These are phyloP conservation scores for Leptographium procerum DNA, from an alignment of 2,329 filamentous ascomycete genomes.

Conservation along the genomic window DNA sequence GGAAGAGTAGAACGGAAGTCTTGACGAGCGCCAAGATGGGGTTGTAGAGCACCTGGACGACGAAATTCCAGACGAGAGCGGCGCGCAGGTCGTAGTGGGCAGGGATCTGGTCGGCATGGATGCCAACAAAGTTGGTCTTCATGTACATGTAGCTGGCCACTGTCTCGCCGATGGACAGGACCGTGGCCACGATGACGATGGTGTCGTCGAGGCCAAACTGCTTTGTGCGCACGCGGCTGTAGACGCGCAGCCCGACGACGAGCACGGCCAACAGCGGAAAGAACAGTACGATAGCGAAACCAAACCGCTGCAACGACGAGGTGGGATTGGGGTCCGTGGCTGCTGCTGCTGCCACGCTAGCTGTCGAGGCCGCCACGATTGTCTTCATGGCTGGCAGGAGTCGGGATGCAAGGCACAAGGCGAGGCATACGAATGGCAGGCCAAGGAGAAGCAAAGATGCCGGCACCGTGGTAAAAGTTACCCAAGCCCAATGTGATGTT, in stretches of 20 bases:
- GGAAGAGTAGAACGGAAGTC: slow-evolving; percentile 22
- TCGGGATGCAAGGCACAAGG: background rate
- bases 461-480: no score
- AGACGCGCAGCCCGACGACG: slow-evolving; percentile 14
- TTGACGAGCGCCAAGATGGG: slow-evolving; percentile 21
- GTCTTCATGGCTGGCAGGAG: background rate
- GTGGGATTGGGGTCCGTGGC: slow-evolving; percentile 3
- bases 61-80: slow-evolving; percentile 10
- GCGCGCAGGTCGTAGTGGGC: slow-evolving; percentile 1
- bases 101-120: slow-evolving; percentile 9
- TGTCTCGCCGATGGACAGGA: slow-evolving; percentile 8
- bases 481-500: background rate
- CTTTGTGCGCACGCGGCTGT: slow-evolving; percentile 15
- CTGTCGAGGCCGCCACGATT: background rate
- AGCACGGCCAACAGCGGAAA: slow-evolving; percentile 16
- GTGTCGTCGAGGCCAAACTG: slow-evolving; percentile 10
- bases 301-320: slow-evolving; percentile 12
- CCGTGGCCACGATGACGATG: slow-evolving; percentile 9
- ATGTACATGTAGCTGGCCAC: slow-evolving; percentile 9
- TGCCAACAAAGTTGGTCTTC: slow-evolving; percentile 11
- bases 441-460: background rate
- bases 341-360: background rate
- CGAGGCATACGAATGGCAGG: background rate
- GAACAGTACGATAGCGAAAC: slow-evolving; percentile 16
- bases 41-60: slow-evolving; percentile 13